Percentiles rank a stretch among this genome's conserved stretches.
These are phyloP conservation scores for Neonectria faginata DNA, from an alignment of 2,329 filamentous ascomycete genomes.

Conservation along the genomic window DNA sequence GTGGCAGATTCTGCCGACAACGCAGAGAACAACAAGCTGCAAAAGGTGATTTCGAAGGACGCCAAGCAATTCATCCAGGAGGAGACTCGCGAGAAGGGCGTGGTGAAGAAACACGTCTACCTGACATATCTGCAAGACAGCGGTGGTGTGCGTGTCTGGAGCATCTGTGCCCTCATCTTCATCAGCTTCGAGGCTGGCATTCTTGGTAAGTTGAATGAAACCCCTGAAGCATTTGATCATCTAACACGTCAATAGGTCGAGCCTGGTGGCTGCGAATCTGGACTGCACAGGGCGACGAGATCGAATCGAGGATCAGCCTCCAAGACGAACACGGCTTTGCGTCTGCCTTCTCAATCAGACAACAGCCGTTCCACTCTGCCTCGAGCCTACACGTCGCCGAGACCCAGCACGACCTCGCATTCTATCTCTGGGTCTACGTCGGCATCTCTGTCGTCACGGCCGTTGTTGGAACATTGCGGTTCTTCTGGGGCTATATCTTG, in stretches of 20 bases:
- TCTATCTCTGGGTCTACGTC: slow-evolving; percentile 79
- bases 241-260: slow-evolving; percentile 53
- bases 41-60: slow-evolving; percentile 63
- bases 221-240: not conserved
- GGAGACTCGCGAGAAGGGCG: slow-evolving; percentile 77
- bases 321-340: slow-evolving; percentile 53
- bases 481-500: slow-evolving; percentile 71
- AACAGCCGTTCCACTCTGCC: slow-evolving; percentile 57
- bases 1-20: slow-evolving; percentile 54
- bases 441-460: slow-evolving; percentile 72
- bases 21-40: slow-evolving; percentile 56
- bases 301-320: slow-evolving; percentile 37
- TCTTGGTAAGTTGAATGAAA: slow-evolving; percentile 57
- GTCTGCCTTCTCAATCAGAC: slow-evolving; percentile 61
- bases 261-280: slow-evolving; percentile 75
- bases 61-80: slow-evolving; percentile 81
- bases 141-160: slow-evolving; percentile 73
- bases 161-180: slow-evolving; percentile 64
- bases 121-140: slow-evolving; percentile 73
- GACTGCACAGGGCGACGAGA: slow-evolving; percentile 58
- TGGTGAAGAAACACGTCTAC: slow-evolving; percentile 77
- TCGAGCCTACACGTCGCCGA: slow-evolving; percentile 45
- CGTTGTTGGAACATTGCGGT: slow-evolving; percentile 71
- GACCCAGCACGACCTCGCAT: slow-evolving; percentile 60
- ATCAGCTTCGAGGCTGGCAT: slow-evolving; percentile 65